Base-by-base conservation (phyloP, 2,329 filamentous ascomycete genomes). In the Phyllosticta capitalensis region DNA sequence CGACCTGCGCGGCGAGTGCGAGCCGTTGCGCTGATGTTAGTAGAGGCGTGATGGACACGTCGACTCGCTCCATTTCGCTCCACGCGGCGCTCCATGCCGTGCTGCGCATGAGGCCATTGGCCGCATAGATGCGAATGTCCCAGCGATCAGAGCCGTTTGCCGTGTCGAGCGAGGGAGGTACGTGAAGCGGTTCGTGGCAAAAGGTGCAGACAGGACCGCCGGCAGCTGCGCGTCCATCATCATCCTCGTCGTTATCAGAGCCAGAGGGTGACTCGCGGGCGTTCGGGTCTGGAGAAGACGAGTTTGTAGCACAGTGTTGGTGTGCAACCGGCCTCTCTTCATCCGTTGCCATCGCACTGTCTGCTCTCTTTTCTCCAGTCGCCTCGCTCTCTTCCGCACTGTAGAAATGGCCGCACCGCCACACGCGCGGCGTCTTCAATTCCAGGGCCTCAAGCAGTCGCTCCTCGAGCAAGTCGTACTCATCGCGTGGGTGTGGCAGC, bases 11-110 rank as follows among this genome's bases (percentile, higher is more conserved):
- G 75, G 61, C 82, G 20, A 91, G 74, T 64, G 84, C 83, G 19
- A 80, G 79, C 58, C 84, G 79, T 12, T 87, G 69, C 1, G 78
- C 73, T 0, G 81, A 71, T 19, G 84, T 82, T 10, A 91, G 80
- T 67, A 86, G 82, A 3, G 94, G 88, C 66, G 89, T 84, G 56
- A 99, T 83, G 72, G 97, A 92, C 1, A 95, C 89, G 68, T 99
- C 94, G 0, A 97, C 90, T n/a, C 92, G 83, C 75, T 99, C 94
- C 94, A 99, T 99, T 73, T 97, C 92, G 65, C 84, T 88, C 92
- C 92, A 99, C 61, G 90, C 92, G 1, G 92, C 92, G 4, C 84
- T 83, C 94, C 94, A 99, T 0, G 94, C 92, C 0, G 90, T 90
- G 5, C 90, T 86, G 61, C 86, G 84, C 90, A 99, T 95, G 54